Evolutionary conservation across 164 flowering plant species (phyloP).

Genomic region (Vitis rupestris): DNA sequence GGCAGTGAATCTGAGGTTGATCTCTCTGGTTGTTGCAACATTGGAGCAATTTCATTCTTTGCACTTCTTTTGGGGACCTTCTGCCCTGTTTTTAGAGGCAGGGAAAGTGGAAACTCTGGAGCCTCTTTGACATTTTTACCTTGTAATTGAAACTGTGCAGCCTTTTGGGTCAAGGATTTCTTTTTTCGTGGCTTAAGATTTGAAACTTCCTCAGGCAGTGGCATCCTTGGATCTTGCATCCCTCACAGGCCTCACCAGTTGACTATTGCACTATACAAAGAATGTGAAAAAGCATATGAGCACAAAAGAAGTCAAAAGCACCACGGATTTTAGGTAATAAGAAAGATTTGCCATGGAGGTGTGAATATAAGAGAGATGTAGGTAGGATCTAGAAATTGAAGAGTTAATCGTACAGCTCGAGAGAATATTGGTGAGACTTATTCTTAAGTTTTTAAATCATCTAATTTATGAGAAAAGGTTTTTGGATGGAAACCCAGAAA

Average conservation of each 20-base stretch:
- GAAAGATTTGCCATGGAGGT: too few species aligned
- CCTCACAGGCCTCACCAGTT: constrained; percentile 1
- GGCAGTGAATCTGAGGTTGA: constrained; percentile 64
- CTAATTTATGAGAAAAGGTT: too few species aligned
- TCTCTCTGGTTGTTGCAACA: constrained; percentile 44
- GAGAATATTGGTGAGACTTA: too few species aligned
- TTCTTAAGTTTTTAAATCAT: too few species aligned
- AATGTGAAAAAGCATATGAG: background rate
- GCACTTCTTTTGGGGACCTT: constrained; percentile 44
- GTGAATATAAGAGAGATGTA: too few species aligned
- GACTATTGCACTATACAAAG: background rate
- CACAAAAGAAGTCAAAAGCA: too few species aligned
- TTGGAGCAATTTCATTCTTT: constrained; percentile 36
- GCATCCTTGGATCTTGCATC: constrained; percentile 47
- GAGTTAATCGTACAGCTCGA: too few species aligned
- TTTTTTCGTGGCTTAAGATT: constrained; percentile 43
- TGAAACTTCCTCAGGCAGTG: constrained; percentile 26
- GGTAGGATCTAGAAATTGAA: too few species aligned
- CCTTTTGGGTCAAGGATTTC: constrained; percentile 26
- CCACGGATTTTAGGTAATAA: too few species aligned
- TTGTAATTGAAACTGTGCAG: constrained; percentile 27
- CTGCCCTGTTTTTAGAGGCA: constrained; percentile 26
- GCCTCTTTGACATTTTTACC: constrained; percentile 30
- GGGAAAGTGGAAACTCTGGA: constrained; percentile 19
- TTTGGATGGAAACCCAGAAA: too few species aligned